Base-by-base conservation (phyloP, 768 basidiomycete species). In the Kwoniella dendrophila region DNA sequence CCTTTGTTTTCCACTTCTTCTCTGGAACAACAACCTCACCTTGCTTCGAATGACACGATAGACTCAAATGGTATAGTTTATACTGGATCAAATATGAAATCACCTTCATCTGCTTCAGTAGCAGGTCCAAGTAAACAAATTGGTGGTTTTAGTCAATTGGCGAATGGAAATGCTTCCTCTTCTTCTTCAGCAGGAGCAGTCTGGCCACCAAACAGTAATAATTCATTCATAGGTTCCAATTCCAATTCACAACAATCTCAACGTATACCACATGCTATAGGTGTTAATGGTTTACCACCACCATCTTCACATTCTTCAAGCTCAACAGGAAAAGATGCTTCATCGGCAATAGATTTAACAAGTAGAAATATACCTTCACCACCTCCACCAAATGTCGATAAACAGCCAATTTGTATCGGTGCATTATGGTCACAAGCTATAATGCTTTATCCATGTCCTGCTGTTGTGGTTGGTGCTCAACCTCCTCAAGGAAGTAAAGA, bases 371-470 rank as follows among this genome's bases (percentile, higher is more conserved):
- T 58, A 16, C 62, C 62, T 26, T 63, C 62, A 7, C 62, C 62
- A 32, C 70, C 71, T n/a, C 45, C 66, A 2, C 66, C 58, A 0
- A 14, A 20, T 22, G 55, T 60, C 41, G 67, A 68, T 22, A 63
- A 68, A 29, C 30, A 55, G n/a, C 69, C 72, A 2, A 50, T 75
- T 14, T 75, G 71, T 66, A 73, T 75, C 40, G 74, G 74, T 16
- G 56, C 70, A 5, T 24, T 75, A 18, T 55, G 62, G 32, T 63
- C 70, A 6, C 43, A 59, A 6, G 68, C 66, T 7, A 55, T 69
- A 41, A 71, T 73, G 71, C 52, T 73, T n/a, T 75, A 75, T 45
- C 74, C 74, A 6, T 56, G 66, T 20, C 66, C 63, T 11, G 67
- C 66, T 11, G 69, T 65, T 6, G 27, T 68, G 14, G 59, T 70